Percentiles rank a stretch among this genome's conserved stretches.
phyloP scores from a whole-genome alignment of 2,329 filamentous ascomycete genomes.

The Sordariomycetes sp. region DNA sequence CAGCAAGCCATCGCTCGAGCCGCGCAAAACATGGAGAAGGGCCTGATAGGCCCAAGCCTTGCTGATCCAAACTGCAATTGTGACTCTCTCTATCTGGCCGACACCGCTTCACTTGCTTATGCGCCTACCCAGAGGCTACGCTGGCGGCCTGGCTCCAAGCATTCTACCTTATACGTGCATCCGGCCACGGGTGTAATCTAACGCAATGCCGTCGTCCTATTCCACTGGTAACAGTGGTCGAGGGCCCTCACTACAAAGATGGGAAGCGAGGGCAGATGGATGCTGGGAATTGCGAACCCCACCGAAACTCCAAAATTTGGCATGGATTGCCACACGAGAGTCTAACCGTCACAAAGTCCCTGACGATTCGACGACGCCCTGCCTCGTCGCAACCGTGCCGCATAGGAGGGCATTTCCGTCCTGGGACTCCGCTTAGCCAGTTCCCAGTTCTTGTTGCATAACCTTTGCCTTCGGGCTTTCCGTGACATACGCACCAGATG shows the following conservation, averaged over 20 bases:
- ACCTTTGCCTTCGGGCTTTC: neutral
- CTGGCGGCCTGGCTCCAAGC: neutral
- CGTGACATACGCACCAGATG: neutral
- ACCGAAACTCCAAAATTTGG: neutral
- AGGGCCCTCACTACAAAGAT: neutral
- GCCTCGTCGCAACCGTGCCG: neutral
- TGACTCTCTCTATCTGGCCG: neutral
- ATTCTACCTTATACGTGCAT: neutral
- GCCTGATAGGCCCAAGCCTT: constrained; percentile 10
- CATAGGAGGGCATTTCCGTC: neutral
- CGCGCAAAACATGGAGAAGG: constrained; percentile 7
- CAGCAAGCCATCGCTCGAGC: constrained; percentile 9
- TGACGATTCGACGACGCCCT: neutral
- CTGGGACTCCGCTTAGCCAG: neutral
- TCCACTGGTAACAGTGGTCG: neutral
- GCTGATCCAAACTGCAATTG: constrained; percentile 3
- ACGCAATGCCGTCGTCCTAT: neutral
- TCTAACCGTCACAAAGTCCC: neutral
- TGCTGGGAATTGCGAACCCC: neutral
- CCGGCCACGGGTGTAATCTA: neutral
- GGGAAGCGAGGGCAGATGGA: neutral
- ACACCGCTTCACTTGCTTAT: neutral
- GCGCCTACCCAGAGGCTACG: neutral
- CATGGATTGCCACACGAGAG: neutral
- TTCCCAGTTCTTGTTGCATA: neutral